A percentile compares a stretch with the other conserved stretches of the same genome.
These are phyloP conservation scores for Sporisorium reilianum DNA, from an alignment of 1,284 basidiomycete species.

Conservation along the genomic window DNA sequence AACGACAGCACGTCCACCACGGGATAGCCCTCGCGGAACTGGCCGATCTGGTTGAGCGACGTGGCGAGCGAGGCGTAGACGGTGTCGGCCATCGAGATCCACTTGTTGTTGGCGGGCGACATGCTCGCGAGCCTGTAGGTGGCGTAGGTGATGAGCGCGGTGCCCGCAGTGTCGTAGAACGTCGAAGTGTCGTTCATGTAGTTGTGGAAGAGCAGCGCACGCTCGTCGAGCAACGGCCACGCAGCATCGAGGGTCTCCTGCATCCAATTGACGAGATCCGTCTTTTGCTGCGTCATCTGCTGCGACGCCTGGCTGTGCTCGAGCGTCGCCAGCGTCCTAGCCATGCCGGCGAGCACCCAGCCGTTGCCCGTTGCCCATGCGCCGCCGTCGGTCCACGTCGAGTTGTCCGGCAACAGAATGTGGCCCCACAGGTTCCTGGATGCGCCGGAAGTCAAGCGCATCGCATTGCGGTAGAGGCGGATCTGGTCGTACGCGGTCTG, in stretches of 20 bases:
- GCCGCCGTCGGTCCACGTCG: constrained; percentile 67
- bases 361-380: constrained; percentile 81
- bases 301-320: constrained; percentile 74
- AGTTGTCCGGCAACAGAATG: constrained; percentile 48
- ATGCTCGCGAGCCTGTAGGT: constrained; percentile 63
- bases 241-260: constrained; percentile 80
- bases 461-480: constrained; percentile 77
- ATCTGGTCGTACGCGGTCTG: constrained; percentile 82
- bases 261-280: constrained; percentile 78
- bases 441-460: constrained; percentile 74
- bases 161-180: constrained; percentile 60
- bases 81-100: constrained; percentile 47
- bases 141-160: constrained; percentile 60
- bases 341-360: constrained; percentile 87
- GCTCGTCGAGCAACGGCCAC: constrained; percentile 73
- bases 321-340: constrained; percentile 83
- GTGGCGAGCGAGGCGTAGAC: constrained; percentile 56
- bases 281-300: constrained; percentile 74
- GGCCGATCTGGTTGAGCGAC: constrained; percentile 44
- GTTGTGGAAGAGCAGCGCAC: constrained; percentile 61
- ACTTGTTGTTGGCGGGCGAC: constrained; percentile 32
- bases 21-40: constrained; percentile 43
- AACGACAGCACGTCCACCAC: constrained; percentile 63
- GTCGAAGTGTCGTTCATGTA: constrained; percentile 54
- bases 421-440: constrained; percentile 66